Conservation (phyloP, 331 rosid species). For the Quercus lobata region DNA sequence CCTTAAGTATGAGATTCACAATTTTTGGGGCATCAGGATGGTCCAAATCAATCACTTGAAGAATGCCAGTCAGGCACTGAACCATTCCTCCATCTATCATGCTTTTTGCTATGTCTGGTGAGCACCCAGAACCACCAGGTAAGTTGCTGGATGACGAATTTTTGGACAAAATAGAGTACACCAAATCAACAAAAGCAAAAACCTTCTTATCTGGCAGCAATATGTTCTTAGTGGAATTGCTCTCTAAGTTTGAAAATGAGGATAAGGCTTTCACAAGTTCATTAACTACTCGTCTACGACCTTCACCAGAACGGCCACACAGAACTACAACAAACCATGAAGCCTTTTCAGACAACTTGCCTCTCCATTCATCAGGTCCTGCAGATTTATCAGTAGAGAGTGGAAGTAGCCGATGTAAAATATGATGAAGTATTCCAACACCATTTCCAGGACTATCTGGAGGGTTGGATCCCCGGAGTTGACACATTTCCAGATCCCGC, state of each 20-base stretch:
- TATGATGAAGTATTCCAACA: conserved; percentile 85
- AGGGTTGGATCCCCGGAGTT: conserved; percentile 72
- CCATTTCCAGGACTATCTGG: conserved; percentile 53
- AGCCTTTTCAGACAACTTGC: conserved; percentile 88
- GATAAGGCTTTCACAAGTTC: conserved; percentile 80
- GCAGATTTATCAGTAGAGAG: conserved; percentile 81
- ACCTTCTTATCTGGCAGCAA: conserved; percentile 90
- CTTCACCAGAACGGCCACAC: conserved; percentile 95
- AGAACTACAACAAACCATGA: conserved; percentile 89
- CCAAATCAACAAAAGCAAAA: conserved; percentile 78
- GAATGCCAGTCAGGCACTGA: conserved; percentile 74
- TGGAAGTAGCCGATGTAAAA: conserved; percentile 73
- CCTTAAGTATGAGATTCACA: conserved; percentile 84
- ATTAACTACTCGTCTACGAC: conserved; percentile 82
- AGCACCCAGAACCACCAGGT: conserved; percentile 95
- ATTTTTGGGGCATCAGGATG: conserved; percentile 96
- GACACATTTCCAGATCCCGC: conserved; percentile 89
- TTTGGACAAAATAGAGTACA: conserved; percentile 81
- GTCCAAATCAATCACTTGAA: conserved; percentile 94
- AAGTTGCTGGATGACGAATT: conserved; percentile 85
- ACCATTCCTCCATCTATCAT: conserved; percentile 97
- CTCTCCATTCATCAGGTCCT: conserved; percentile 98
- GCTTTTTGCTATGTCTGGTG: conserved; percentile 95
- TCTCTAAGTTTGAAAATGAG: conserved; percentile 57
- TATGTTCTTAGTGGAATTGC: conserved; percentile 49